Base-by-base conservation (phyloP, 2,329 filamentous ascomycete genomes). In the Diaporthe nobilis region DNA sequence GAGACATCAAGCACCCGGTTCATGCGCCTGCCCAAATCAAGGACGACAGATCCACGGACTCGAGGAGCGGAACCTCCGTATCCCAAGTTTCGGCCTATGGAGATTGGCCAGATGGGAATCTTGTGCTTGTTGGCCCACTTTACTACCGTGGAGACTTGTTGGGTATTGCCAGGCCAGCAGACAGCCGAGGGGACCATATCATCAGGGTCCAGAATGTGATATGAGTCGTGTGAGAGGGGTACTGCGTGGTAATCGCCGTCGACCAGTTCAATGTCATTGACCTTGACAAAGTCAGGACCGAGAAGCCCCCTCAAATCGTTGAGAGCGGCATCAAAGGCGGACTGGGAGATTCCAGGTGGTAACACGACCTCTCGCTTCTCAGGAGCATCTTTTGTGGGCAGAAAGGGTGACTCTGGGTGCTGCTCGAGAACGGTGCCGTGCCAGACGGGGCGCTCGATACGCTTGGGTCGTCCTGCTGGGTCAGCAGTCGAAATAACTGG, bases 111-210 rank as follows among this genome's bases (percentile, higher is more conserved):
- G 6, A 58, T 58, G 17, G 31, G 31, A 58, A 58, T 58, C 20
- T 58, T 58, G 31, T 58, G 55, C 55, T 58, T 58, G 55, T 58
- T 58, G 55, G 55, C 55, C 55, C 55, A 58, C 55, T 58, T 58
- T 2, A 58, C 55, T 20, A 58, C 55, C 31, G 25, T 58, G 17
- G 55, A 58, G 15, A 58, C 55, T n/a, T 58, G 55, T 37, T 58
- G n/a, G 13, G 55, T 58, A 15, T 58, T 58, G 55, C 55, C 55
- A 58, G 55, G 55, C 55, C 55, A 58, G 55, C 55, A 58, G 55
- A 58, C 55, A 58, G 55, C 55, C 17, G 55, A 58, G 55, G 55
- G 55, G 31, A 58, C 55, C 55, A 58, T 58, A 20, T 58, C 55
- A 22, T 58, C 55, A 22, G 55, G 55, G 31, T 58, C 55, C 1